Percentiles rank a stretch among this genome's conserved stretches.
Conservation (phyloP, 2,329 filamentous ascomycete species). For the Neofusicoccum sp. region DNA sequence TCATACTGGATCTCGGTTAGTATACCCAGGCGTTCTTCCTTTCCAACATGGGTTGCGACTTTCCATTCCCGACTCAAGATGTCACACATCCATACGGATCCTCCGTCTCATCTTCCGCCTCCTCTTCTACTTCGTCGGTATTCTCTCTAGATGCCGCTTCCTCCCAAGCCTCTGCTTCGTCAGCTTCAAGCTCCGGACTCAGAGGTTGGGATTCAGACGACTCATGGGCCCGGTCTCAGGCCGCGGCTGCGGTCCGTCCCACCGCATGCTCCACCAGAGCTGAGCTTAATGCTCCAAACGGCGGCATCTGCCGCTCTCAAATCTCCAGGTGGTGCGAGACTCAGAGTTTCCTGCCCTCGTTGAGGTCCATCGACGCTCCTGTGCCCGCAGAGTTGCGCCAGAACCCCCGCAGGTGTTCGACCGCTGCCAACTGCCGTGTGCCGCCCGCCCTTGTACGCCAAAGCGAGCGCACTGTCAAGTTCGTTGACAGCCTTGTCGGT, state of each 20-base stretch:
- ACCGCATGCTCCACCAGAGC: constrained; percentile 26
- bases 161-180: constrained; percentile 52
- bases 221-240: constrained; percentile 30
- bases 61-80: constrained; percentile 21
- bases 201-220: constrained; percentile 43
- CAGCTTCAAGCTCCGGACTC: constrained; percentile 63
- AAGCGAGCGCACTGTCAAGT: constrained; percentile 87
- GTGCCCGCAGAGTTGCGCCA: constrained; percentile 63
- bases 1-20: constrained; percentile 17
- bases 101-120: constrained; percentile 71
- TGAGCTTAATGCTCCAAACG: constrained; percentile 30
- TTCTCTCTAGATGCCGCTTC: constrained; percentile 68
- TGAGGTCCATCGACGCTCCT: constrained; percentile 39
- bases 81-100: constrained; percentile 61
- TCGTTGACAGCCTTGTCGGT: constrained; percentile 97
- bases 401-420: constrained; percentile 58
- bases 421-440: constrained; percentile 57
- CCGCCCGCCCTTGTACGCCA: constrained; percentile 80
- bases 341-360: constrained; percentile 31
- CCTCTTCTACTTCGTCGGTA: constrained; percentile 72
- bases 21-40: constrained; percentile 19
- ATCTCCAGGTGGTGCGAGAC: constrained; percentile 36
- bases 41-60: constrained; percentile 40
- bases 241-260: constrained; percentile 25
- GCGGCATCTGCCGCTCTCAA: constrained; percentile 27